Evolutionary conservation across 345 rosid species (phyloP).

Genomic region (Sonneratia alba): DNA sequence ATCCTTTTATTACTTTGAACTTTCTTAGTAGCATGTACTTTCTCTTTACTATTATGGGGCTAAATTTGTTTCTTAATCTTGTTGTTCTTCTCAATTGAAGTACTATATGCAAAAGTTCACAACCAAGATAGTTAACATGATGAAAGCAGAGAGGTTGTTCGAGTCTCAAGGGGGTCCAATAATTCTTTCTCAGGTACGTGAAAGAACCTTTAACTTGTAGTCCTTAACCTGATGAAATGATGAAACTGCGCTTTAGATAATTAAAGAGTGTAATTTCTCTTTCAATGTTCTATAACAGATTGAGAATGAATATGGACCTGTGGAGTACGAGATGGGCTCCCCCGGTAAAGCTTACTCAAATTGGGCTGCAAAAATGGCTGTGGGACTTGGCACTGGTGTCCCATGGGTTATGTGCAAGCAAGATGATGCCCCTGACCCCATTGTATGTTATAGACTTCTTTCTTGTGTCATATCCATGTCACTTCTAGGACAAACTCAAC

Average conservation of each 20-base stretch:
- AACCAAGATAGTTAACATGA: constrained; percentile 78
- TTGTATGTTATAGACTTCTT: constrained; percentile 23
- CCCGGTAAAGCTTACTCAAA: constrained; percentile 38
- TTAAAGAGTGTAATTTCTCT: neutral
- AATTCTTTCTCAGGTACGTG: constrained; percentile 33
- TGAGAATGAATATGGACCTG: constrained; percentile 59
- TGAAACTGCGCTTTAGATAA: neutral
- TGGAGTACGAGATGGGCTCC: constrained; percentile 41
- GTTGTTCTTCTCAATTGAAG: constrained; percentile 28
- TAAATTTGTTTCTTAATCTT: neutral
- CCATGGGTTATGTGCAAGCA: constrained; percentile 47
- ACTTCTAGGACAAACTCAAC: neutral
- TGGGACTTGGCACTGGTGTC: constrained; percentile 48
- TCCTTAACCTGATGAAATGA: neutral
- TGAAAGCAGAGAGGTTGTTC: constrained; percentile 30
- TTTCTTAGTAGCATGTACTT: neutral
- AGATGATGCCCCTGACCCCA: constrained; percentile 49
- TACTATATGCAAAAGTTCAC: constrained; percentile 87
- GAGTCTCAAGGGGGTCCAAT: constrained; percentile 42
- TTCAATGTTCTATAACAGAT: constrained; percentile 24
- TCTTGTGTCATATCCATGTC: neutral
- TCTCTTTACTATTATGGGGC: neutral
- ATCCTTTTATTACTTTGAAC: constrained; percentile 12
- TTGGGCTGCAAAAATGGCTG: constrained; percentile 62
- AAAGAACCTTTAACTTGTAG: neutral